Percentiles rank a stretch among this genome's conserved stretches.
phyloP scores from a whole-genome alignment of 768 basidiomycete species.

The Mycena indigotica region DNA sequence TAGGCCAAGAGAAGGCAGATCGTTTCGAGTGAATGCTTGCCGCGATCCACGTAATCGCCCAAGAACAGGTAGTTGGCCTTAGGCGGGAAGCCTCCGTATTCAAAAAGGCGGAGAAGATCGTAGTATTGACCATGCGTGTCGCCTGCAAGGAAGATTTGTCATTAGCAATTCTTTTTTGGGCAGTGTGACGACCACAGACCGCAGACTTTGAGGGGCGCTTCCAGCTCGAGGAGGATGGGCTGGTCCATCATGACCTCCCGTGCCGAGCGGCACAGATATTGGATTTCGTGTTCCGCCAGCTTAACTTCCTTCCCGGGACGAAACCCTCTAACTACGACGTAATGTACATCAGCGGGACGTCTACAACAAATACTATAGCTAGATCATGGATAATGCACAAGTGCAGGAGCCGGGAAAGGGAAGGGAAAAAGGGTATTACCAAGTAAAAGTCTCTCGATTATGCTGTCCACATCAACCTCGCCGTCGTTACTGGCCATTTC shows the following conservation, averaged over 20 bases:
- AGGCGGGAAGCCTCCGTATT: constrained; percentile 10
- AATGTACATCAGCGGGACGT: background rate
- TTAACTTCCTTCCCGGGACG: constrained; percentile 4
- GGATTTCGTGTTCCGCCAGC: background rate
- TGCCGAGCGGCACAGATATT: background rate
- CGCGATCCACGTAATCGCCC: constrained; percentile 11
- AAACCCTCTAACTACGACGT: constrained; percentile 4
- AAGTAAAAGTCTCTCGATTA: background rate
- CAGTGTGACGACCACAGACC: background rate
- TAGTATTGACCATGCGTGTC: constrained; percentile 15
- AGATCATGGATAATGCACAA: background rate
- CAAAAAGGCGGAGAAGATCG: constrained; percentile 13
- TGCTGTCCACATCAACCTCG: background rate
- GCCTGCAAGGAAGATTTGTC: background rate
- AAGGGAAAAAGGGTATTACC: background rate
- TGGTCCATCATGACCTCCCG: background rate
- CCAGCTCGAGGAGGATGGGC: constrained; percentile 11
- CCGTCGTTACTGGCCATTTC: background rate
- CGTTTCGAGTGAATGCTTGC: constrained; percentile 3
- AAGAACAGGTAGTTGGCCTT: constrained; percentile 14
- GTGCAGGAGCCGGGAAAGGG: background rate
- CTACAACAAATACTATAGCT: background rate
- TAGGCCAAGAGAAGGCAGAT: constrained; percentile 3
- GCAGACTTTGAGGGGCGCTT: constrained; percentile 12
- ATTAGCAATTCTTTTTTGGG: too few relatives aligned